Base-by-base conservation (phyloP, 2,329 filamentous ascomycete species). In the Aspergillus sp. region DNA sequence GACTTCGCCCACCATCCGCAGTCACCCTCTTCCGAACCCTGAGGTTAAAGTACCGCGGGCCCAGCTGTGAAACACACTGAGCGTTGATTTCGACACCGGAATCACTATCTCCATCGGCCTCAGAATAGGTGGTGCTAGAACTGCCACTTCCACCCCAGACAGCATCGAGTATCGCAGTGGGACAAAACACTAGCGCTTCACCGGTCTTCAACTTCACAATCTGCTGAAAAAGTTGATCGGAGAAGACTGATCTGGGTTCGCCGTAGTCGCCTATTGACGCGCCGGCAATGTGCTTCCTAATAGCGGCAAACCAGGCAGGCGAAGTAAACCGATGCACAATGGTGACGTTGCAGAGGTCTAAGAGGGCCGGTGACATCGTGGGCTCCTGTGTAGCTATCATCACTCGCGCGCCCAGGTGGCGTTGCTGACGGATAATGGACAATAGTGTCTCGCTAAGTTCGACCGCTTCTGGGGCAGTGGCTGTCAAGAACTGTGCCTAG, bases 321-420 rank as follows among this genome's bases (percentile, higher is more conserved):
- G 79, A 83, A 0, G 74, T 81, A 63, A 90, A 90, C 0, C 83
- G 76, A 59, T 90, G 86, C 0, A 90, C 81, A 13, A 90, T 74
- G 0, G 81, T 85, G n/a, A 86, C 69, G 1, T 80, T 83, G 62
- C 83, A 89, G 0, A 91, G 71, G 46, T 88, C 85, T 0, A 91
- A 74, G 0, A 93, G 74, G 13, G 76, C 74, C 0, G 82, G 80
- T 0, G 83, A 84, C 3, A 90, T 75, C 0, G 84, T 88, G 0
- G 86, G 87, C 57, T 91, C 87, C 60, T 93, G 86, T 0, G 86
- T 91, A 0, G 85, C 83, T 27, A 91, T 83, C 38, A 91, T 61
- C 4, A 90, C 73, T 0, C 86, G 77, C 0, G 78, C 74, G 0
- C 77, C 86, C 1, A 82, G 66, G 59, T 91, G 87, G 0, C 86